Conservation (phyloP, 176 grass and related monocot genomes). For the Paspalum vaginatum region DNA sequence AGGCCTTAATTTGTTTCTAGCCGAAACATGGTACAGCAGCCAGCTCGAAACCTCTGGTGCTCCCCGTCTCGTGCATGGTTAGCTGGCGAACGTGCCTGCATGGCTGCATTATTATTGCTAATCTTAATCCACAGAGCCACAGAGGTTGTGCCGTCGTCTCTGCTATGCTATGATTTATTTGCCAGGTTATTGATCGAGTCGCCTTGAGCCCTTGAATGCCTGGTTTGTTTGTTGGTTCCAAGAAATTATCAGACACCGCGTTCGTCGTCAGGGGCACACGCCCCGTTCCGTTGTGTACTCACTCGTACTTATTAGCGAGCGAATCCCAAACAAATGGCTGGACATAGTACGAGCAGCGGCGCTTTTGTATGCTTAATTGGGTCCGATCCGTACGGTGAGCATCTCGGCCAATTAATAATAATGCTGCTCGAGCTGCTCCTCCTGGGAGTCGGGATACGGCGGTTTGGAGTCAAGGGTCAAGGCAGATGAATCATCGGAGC, state of each 20-base stretch:
- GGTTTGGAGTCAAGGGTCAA: background rate
- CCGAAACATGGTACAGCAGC: background rate
- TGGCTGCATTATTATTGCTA: background rate
- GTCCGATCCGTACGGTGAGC: too few relatives aligned
- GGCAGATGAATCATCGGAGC: background rate
- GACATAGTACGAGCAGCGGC: background rate
- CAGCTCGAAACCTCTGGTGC: background rate
- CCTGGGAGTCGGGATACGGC: background rate
- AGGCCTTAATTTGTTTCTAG: too few relatives aligned
- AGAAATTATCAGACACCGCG: background rate
- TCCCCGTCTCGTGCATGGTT: background rate
- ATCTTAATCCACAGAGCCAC: conserved; percentile 14
- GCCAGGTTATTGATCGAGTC: background rate
- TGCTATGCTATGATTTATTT: background rate
- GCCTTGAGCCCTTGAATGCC: too few relatives aligned
- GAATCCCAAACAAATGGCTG: background rate
- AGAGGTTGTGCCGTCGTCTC: background rate
- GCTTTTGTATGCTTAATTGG: too few relatives aligned
- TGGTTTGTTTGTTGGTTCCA: background rate
- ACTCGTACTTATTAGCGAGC: background rate
- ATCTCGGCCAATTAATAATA: too few relatives aligned
- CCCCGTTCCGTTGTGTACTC: too few relatives aligned
- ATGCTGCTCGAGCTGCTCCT: background rate
- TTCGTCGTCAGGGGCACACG: background rate
- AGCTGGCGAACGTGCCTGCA: background rate